phyloP scores from a whole-genome alignment of 371 early-diverging fungal genomes.

The Apophysomyces trapeziformis region DNA sequence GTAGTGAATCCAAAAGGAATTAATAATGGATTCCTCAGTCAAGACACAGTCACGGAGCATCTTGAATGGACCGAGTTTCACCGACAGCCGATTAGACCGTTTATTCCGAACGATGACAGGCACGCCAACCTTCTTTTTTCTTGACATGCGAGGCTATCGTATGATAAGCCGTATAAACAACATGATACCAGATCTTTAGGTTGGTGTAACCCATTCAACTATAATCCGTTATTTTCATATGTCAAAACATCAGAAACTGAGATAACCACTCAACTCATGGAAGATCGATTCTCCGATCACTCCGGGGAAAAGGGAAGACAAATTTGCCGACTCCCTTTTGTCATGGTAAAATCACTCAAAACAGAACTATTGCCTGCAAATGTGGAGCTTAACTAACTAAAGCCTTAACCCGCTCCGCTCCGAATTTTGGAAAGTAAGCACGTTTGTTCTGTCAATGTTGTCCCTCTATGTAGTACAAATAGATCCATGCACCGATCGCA shows the following conservation, averaged over 20 bases:
- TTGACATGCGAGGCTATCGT: neutral
- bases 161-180: neutral
- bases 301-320: no score
- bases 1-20: neutral
- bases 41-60: neutral
- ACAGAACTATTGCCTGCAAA: no score
- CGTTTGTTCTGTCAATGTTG: neutral
- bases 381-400: neutral
- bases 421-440: constrained; percentile 8
- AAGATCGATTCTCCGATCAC: no score
- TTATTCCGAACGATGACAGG: constrained; percentile 1
- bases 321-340: no score
- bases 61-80: constrained; percentile 1
- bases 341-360: no score
- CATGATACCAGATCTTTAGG: neutral
- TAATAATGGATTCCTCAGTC: neutral
- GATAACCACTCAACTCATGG: no score
- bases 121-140: neutral
- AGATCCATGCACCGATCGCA: constrained; percentile 10
- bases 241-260: neutral
- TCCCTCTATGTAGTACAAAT: neutral
- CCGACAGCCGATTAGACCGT: neutral
- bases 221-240: constrained; percentile 1
- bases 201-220: neutral
- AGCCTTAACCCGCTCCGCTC: constrained; percentile 2